A percentile compares a stretch with the other conserved stretches of the same genome.
phyloP scores from a whole-genome alignment of 2,329 filamentous ascomycete genomes.

The Neofusicoccum sp. region DNA sequence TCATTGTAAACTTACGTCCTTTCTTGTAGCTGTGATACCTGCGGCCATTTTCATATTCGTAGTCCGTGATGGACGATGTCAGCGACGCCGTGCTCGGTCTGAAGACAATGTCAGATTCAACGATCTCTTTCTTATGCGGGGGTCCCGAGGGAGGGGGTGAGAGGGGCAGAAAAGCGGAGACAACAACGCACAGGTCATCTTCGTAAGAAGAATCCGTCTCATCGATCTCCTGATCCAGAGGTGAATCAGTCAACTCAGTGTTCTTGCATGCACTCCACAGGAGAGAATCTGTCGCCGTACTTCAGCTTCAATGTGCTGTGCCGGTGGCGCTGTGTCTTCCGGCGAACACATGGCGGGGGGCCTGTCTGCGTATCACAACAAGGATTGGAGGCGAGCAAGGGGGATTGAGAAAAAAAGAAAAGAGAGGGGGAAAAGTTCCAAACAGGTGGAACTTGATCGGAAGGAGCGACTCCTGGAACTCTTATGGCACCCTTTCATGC shows the following conservation, averaged over 20 bases:
- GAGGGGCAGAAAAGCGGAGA: neutral
- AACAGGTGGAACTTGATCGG: neutral
- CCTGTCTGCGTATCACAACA: too few species aligned
- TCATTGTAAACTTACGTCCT: neutral
- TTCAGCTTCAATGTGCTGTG: constrained; percentile 5
- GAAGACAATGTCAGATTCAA: neutral
- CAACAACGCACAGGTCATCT: neutral
- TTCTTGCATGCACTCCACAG: neutral
- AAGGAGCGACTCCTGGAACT: neutral
- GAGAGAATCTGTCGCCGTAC: neutral
- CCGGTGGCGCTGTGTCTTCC: neutral
- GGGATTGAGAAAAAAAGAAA: neutral
- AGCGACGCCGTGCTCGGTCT: neutral
- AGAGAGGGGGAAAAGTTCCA: too few species aligned
- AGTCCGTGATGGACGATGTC: constrained; percentile 1
- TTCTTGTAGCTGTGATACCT: constrained; percentile 29
- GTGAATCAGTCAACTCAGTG: neutral
- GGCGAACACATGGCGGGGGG: neutral
- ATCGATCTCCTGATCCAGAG: neutral
- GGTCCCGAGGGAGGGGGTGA: neutral
- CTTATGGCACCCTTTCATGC: too few species aligned
- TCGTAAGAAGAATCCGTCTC: neutral
- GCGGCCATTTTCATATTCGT: constrained; percentile 21
- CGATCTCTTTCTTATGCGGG: neutral
- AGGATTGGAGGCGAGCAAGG: too few species aligned